These are phyloP conservation scores for Nothophoma quercina DNA, from an alignment of 2,329 filamentous ascomycete species.

Conservation along the genomic window DNA sequence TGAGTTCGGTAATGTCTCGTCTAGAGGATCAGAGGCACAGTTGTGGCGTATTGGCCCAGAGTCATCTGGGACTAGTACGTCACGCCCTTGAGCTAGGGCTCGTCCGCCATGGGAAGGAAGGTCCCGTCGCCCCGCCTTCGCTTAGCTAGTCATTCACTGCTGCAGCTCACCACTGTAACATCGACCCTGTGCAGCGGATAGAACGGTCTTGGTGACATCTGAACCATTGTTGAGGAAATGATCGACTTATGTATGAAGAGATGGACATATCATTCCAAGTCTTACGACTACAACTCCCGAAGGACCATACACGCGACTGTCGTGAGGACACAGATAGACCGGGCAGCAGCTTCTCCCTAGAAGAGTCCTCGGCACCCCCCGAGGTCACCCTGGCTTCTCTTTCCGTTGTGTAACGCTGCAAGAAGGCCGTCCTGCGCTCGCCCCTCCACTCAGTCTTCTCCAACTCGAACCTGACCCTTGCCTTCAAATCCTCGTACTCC, in stretches of 20 bases:
- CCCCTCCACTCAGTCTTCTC: constrained; percentile 1
- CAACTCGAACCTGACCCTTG: constrained; percentile 1
- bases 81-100: not conserved
- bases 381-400: not conserved
- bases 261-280: too few relatives aligned
- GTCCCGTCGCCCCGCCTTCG: constrained; percentile 1
- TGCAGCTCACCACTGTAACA: not conserved
- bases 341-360: not conserved
- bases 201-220: too few relatives aligned
- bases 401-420: not conserved
- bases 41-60: not conserved
- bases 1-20: not conserved
- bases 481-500: constrained; percentile 5
- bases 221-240: too few relatives aligned
- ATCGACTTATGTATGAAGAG: too few relatives aligned
- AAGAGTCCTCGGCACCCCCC: not conserved
- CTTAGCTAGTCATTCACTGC: not conserved
- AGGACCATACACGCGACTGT: too few relatives aligned
- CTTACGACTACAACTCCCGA: too few relatives aligned
- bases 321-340: too few relatives aligned
- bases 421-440: not conserved
- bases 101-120: not conserved
- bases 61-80: not conserved
- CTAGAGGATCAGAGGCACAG: not conserved
- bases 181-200: too few relatives aligned